Evolutionary conservation across 257 asterid species (phyloP).

Genomic region (Solanum acaule): DNA sequence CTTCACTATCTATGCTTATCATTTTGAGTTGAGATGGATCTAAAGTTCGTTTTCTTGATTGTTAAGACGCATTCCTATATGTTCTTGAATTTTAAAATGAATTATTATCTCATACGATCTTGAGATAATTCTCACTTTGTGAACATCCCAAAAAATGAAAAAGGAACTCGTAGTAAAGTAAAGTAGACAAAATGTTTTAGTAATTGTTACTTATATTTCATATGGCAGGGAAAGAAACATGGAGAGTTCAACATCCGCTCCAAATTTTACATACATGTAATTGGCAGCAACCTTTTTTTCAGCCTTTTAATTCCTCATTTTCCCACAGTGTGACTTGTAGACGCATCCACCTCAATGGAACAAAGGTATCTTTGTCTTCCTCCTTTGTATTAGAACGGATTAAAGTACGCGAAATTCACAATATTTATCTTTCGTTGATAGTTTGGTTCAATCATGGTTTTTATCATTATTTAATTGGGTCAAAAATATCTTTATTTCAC

Average conservation of each 20-base stretch:
- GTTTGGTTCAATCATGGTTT: background rate
- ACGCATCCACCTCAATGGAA: slow-evolving; percentile 3
- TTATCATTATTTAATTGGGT: background rate
- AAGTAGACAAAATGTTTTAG: background rate
- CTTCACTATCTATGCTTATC: background rate
- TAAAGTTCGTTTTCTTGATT: background rate
- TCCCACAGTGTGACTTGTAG: background rate
- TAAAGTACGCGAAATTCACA: background rate
- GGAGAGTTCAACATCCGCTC: background rate
- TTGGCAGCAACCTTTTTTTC: background rate
- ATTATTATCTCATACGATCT: background rate
- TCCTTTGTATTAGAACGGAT: too few relatives aligned
- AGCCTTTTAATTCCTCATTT: slow-evolving; percentile 1
- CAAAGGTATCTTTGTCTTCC: slow-evolving; percentile 27
- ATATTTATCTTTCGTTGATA: background rate
- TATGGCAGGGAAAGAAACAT: background rate
- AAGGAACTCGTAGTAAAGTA: background rate
- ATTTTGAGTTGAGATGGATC: background rate
- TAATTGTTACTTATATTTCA: background rate
- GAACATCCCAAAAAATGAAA: background rate
- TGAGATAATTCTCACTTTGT: background rate
- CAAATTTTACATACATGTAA: slow-evolving; percentile 6
- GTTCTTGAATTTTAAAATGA: background rate
- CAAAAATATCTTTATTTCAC: background rate
- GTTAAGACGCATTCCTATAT: background rate